Evolutionary conservation across 2,329 filamentous ascomycete genomes (phyloP).

Genomic region (Neofusicoccum sp.): DNA sequence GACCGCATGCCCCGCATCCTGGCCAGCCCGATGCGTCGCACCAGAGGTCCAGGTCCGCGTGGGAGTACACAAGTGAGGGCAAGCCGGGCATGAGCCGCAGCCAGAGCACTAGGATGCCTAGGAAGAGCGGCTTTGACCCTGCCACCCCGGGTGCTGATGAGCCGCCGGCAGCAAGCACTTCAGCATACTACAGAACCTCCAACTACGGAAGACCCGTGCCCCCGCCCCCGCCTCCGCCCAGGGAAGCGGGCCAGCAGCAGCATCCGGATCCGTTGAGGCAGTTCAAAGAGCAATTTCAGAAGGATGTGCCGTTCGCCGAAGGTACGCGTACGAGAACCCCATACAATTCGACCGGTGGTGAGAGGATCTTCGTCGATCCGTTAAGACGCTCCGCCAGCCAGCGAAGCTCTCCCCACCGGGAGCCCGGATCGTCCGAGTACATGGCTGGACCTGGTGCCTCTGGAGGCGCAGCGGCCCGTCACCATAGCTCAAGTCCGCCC

Average conservation of each 20-base stretch:
- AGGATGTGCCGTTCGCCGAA: conserved; percentile 45
- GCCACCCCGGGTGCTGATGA: conserved; percentile 60
- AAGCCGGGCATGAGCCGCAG: conserved; percentile 38
- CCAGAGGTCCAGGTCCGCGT: conserved; percentile 17
- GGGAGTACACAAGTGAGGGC: conserved; percentile 24
- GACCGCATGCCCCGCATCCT: conserved; percentile 22
- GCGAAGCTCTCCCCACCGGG: conserved; percentile 45
- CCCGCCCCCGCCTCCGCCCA: conserved; percentile 26
- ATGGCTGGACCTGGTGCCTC: conserved; percentile 11
- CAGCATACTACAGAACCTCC: conserved; percentile 45
- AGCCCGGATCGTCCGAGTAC: conserved; percentile 20
- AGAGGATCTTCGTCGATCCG: conserved; percentile 56
- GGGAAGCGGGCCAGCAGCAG: conserved; percentile 28
- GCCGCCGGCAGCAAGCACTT: conserved; percentile 52
- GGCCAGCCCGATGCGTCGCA: not conserved
- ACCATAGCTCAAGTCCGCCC: conserved; percentile 17
- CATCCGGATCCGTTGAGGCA: conserved; percentile 40
- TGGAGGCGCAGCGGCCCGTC: conserved; percentile 1
- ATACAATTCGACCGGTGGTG: conserved; percentile 54
- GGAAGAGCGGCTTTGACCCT: conserved; percentile 58
- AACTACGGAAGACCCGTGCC: conserved; percentile 18
- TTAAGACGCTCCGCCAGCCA: conserved; percentile 55
- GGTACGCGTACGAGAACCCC: conserved; percentile 50
- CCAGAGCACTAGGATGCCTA: conserved; percentile 45
- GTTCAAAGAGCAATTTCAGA: conserved; percentile 29